Evolutionary conservation across 768 basidiomycete genomes (phyloP), one percentile per base, ranked within the genome.

Genomic region (Hericium erinaceus): DNA sequence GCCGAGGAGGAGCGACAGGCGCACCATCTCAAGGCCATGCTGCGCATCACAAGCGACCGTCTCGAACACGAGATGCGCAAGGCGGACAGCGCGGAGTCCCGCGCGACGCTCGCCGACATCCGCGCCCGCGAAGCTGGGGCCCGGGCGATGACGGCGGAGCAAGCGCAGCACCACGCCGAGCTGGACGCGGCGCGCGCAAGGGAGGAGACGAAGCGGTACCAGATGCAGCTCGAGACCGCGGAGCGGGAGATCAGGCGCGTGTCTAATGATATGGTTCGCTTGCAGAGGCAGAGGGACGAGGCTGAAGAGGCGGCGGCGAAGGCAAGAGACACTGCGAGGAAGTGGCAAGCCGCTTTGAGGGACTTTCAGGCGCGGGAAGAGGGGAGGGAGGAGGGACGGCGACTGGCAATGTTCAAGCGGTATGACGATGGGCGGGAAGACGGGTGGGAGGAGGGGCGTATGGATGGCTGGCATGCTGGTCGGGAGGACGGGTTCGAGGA

Each of bases 1-100:
- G 62, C 50, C 40, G 62, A 63, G 52, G 60, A 61, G 39, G 62
- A 63, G 46, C 60, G 62, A 41, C 61, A 63, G 55, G 56, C 62
- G 39, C 58, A 59, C 54, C 61, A 59, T 39, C 57, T 63, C 33
- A 61, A 59, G 40, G 57, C 60, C 44, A 40, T 63, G 53, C 46
- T 63, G 46, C 60, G 57, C 41, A 52, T 61, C 39, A 61, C 62
- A 22, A 55, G 58, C 10, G 62, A 58, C 24, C 57, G 62, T 1
- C 49, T 63, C 26, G 62, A 61, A 37, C 50, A 37, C 37, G 62
- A 63, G 57, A 56, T 37, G 39, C 60, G 60, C 22, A 57, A 57
- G 13, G 60, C 58, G 22, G 62, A 63, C 16, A 39, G 44, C n/a
- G 60, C 62, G n/a, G 62, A 63, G 54, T 56, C 48, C 39, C 62